Evolutionary conservation across 805 yeast genomes (phyloP), one percentile per base, ranked within the genome.

Genomic region (Danielozyma ontarioensis): DNA sequence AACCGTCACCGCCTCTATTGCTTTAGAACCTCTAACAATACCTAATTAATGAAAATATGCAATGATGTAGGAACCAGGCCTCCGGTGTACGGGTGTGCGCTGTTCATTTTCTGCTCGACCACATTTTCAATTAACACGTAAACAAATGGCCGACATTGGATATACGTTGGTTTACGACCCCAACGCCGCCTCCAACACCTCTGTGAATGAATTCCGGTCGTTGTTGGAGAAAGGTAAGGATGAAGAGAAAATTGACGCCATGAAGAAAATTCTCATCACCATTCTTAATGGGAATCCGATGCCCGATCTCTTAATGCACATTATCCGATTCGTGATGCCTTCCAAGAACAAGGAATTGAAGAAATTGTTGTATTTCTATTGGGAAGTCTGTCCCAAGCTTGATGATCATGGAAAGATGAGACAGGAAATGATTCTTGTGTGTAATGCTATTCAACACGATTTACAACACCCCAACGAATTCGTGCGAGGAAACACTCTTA

Each of bases 341-440:
- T 85, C 96, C 13, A 84, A 73, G 52, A 78, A 81, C 63, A 94
- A 93, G 63, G 84, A 80, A 50, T 76, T 94, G 62, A 93, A 93
- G 72, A 93, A 89, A 62, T 71, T 93, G 55, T 70, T 94, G 43
- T 93, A 90, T 53, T 85, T 87, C 51, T 93, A 93, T 68, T 93
- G 97, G 97, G 99, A 93, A 62, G 86, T 90, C 36, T 94, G 96
- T 55, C 94, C 96, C 35, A 94, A 94, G 63, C 69, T 83, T 45
- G 95, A 87, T 48, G 69, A 72, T 24, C 83, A 83, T 33, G 97
- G 97, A 3, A 87, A 86, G 59, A 76, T 94, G 72, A 86, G 86
- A 64, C 97, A 90, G 59, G 99, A 93, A 66, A 93, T 93, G 97
- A 90, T 94, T 62, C 76, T 93, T 44, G 97, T 90, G 32, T 93